phyloP scores from a whole-genome alignment of 2,329 filamentous ascomycete species.

The Emmonsia crescens region DNA sequence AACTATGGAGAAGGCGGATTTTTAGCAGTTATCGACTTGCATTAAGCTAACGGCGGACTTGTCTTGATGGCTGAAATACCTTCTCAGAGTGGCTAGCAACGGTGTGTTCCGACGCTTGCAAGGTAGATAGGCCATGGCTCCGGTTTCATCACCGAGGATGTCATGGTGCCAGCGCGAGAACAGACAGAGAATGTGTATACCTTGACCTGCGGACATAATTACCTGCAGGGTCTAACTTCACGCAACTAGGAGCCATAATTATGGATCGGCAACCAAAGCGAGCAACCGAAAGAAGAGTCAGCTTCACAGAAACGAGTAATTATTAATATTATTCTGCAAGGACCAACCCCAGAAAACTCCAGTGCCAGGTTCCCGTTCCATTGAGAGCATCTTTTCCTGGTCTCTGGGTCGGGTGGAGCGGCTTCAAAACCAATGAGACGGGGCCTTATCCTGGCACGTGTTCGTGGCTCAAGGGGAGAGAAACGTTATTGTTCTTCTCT shows the following conservation, averaged over 20 bases:
- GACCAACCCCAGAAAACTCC: not conserved
- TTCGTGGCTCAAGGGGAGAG: not conserved
- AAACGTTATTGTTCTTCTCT: not conserved
- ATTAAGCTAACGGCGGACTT: not conserved
- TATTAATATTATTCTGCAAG: not conserved
- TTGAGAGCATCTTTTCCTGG: not conserved
- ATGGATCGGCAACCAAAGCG: not conserved
- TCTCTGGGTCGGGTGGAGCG: not conserved
- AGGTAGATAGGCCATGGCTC: not conserved
- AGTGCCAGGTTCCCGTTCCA: not conserved
- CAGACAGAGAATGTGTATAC: no score
- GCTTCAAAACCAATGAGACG: not conserved
- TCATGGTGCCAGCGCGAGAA: not conserved
- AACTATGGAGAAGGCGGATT: not conserved
- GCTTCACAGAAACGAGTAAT: not conserved
- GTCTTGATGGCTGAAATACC: not conserved
- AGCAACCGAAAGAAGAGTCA: not conserved
- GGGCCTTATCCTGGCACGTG: not conserved
- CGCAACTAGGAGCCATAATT: no score
- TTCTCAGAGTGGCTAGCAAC: not conserved
- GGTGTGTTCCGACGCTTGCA: no score
- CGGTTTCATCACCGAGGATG: not conserved
- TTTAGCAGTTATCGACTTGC: not conserved
- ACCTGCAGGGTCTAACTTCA: no score
- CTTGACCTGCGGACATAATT: no score